These are phyloP conservation scores for Multifurca ochricompacta DNA, from an alignment of 768 basidiomycete species.

Conservation along the genomic window DNA sequence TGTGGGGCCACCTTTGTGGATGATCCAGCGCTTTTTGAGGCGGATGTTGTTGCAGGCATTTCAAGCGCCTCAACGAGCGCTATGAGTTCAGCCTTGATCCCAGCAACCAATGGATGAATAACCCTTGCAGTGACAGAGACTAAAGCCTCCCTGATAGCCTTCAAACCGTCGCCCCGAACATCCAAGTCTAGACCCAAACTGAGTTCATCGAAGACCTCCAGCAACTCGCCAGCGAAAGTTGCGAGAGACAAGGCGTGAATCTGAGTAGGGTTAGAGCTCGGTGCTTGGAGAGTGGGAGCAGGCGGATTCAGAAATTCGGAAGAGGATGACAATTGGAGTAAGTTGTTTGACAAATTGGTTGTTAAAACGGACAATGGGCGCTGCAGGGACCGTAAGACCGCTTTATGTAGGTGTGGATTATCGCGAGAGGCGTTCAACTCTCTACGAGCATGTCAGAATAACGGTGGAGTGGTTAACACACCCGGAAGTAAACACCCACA, in stretches of 20 bases:
- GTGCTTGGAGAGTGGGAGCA: slow-evolving; percentile 41
- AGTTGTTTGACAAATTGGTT: slow-evolving; percentile 57
- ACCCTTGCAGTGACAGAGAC: slow-evolving; percentile 61
- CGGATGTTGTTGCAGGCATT: slow-evolving; percentile 24
- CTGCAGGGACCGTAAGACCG: slow-evolving; percentile 65
- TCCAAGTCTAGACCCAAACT: slow-evolving; percentile 56
- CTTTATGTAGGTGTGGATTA: slow-evolving; percentile 57
- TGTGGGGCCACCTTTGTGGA: slow-evolving; percentile 9
- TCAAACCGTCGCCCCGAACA: slow-evolving; percentile 58
- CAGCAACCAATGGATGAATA: slow-evolving; percentile 52
- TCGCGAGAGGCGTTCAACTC: slow-evolving; percentile 60
- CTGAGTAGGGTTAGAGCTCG: slow-evolving; percentile 58
- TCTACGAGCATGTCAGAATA: slow-evolving; percentile 32
- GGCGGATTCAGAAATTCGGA: slow-evolving; percentile 48
- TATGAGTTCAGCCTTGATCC: slow-evolving; percentile 53
- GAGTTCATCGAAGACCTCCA: slow-evolving; percentile 62
- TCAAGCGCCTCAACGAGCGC: slow-evolving; percentile 60
- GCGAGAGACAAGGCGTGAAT: slow-evolving; percentile 62
- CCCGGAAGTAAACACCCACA: slow-evolving; percentile 39
- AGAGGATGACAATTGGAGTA: slow-evolving; percentile 60
- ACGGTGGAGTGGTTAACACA: neutral
- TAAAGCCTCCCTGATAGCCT: slow-evolving; percentile 60
- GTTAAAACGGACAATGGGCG: slow-evolving; percentile 70
- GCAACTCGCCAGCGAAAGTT: slow-evolving; percentile 64
- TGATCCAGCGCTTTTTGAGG: neutral